Conservation (phyloP, 768 basidiomycete species). For the Daedaleopsis sinensis region DNA sequence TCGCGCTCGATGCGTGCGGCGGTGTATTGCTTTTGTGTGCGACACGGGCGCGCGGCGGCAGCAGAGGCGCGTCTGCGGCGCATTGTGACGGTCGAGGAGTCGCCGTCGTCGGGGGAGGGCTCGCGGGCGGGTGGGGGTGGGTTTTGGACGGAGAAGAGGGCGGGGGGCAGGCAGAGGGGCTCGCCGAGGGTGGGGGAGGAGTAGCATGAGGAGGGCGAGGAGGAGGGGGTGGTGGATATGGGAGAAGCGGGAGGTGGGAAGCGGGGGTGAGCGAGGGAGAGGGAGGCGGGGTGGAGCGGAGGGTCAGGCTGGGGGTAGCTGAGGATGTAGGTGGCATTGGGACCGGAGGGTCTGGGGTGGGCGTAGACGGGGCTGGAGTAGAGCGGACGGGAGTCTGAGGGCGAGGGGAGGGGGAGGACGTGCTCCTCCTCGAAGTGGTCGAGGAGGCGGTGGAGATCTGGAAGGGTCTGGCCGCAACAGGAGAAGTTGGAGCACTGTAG, state of each 20-base stretch:
- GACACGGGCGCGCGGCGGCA: too few species aligned
- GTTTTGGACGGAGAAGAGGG: slow-evolving; percentile 25
- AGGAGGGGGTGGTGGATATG: slow-evolving; percentile 5
- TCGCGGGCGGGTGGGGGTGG: not conserved
- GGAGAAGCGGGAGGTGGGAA: slow-evolving; percentile 7
- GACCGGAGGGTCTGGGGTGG: slow-evolving; percentile 13
- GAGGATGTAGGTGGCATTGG: slow-evolving; percentile 28
- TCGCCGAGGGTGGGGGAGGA: slow-evolving; percentile 16
- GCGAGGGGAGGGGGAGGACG: slow-evolving; percentile 34
- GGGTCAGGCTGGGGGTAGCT: slow-evolving; percentile 37
- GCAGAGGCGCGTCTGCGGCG: not conserved
- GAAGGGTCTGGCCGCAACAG: slow-evolving; percentile 49
- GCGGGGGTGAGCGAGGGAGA: slow-evolving; percentile 9
- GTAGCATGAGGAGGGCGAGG: slow-evolving; percentile 6
- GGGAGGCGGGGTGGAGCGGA: slow-evolving; percentile 22
- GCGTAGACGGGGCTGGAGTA: slow-evolving; percentile 31
- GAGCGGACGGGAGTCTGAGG: slow-evolving; percentile 34
- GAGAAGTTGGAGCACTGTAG: slow-evolving; percentile 46
- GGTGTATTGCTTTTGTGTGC: not conserved
- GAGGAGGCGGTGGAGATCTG: slow-evolving; percentile 52
- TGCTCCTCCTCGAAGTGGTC: slow-evolving; percentile 53
- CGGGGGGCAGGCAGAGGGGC: slow-evolving; percentile 28
- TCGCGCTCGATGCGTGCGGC: not conserved
- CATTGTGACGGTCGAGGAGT: too few species aligned
- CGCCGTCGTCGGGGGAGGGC: not conserved